Conservation (phyloP, 352 stramenopile genomes). For the Globisporangium canariense region DNA sequence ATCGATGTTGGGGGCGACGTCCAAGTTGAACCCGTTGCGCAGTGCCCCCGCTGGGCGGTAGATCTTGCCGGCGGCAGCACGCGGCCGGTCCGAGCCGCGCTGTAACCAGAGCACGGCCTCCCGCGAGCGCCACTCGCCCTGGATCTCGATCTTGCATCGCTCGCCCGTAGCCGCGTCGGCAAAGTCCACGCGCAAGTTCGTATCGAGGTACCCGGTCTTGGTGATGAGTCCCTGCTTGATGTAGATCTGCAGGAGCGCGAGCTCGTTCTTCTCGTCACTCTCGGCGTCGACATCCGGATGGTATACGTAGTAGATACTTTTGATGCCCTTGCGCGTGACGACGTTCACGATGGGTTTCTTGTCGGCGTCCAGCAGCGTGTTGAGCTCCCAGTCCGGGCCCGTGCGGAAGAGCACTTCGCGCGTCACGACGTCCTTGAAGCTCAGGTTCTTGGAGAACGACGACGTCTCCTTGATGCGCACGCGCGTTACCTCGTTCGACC, state of each 20-base stretch:
- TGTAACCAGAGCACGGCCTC: constrained; percentile 11
- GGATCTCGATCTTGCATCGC: constrained; percentile 7
- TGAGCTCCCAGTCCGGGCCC: neutral
- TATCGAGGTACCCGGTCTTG: constrained; percentile 6
- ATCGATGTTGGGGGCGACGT: constrained; percentile 10
- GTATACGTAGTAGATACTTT: constrained; percentile 12
- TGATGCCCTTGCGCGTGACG: constrained; percentile 1
- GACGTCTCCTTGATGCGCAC: neutral
- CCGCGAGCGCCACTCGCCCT: constrained; percentile 12
- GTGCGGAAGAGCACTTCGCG: constrained; percentile 6
- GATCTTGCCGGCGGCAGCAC: neutral
- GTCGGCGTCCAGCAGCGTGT: constrained; percentile 1
- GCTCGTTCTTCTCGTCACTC: neutral
- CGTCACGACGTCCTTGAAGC: constrained; percentile 7
- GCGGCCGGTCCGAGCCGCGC: neutral
- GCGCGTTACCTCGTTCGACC: neutral
- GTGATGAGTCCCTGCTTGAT: constrained; percentile 7
- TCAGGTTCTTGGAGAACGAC: constrained; percentile 9
- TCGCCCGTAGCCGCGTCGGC: constrained; percentile 3
- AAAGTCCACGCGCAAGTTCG: constrained; percentile 12
- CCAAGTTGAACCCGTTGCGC: constrained; percentile 7
- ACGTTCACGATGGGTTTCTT: constrained; percentile 7
- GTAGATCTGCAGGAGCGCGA: constrained; percentile 10
- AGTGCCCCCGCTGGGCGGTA: neutral
- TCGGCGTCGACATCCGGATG: neutral